Conservation (phyloP, 1,284 basidiomycete species). For the Trichosporon sp. region DNA sequence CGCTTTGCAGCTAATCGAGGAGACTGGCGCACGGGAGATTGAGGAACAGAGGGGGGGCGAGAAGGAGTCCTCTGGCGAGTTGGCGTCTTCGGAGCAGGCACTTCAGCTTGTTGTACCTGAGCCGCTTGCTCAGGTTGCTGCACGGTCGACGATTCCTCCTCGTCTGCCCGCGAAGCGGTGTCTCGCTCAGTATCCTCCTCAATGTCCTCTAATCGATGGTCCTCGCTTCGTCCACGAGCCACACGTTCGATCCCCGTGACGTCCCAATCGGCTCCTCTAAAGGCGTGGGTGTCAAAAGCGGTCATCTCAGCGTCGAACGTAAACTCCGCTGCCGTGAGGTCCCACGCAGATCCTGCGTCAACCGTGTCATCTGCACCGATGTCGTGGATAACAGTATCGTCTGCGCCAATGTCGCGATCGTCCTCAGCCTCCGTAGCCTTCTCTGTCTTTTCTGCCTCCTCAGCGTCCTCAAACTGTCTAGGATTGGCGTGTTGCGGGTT, state of each 20-base stretch:
- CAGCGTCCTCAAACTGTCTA: too few species aligned
- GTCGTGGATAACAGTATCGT: not conserved
- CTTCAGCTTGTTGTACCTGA: too few species aligned
- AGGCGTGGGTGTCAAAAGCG: slow-evolving; percentile 3
- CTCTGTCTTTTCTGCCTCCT: not conserved
- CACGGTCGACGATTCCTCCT: not conserved
- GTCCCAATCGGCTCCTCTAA: slow-evolving; percentile 14
- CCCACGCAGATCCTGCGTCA: slow-evolving; percentile 22
- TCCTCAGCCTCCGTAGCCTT: not conserved
- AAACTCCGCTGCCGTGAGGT: slow-evolving; percentile 14
- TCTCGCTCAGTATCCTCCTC: not conserved
- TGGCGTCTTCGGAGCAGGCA: not conserved
- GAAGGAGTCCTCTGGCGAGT: not conserved
- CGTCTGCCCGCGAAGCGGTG: not conserved
- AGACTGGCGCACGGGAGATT: not conserved
- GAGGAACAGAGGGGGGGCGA: not conserved
- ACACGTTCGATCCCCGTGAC: slow-evolving; percentile 10
- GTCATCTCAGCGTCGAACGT: slow-evolving; percentile 8
- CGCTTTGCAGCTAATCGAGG: not conserved
- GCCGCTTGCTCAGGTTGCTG: not conserved
- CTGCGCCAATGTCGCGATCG: not conserved
- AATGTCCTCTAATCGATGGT: not conserved
- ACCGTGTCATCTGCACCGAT: slow-evolving; percentile 15
- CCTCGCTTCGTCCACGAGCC: not conserved
- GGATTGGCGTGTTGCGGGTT: not conserved